Evolutionary conservation across 768 basidiomycete genomes (phyloP).

Genomic region (Ramaria sp.): DNA sequence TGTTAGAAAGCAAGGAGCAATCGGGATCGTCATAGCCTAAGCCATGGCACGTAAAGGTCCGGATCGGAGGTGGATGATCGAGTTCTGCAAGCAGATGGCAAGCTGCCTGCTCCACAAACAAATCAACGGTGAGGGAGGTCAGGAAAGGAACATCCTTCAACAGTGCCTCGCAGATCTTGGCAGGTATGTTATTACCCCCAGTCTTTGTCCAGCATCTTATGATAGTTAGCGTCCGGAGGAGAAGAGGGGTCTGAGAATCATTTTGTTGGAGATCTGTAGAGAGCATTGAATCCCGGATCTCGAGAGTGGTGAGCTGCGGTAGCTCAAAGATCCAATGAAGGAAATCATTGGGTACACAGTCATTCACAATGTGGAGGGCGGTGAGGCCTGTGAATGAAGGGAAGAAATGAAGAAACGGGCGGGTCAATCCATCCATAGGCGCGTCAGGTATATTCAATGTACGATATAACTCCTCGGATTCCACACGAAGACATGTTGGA

Average conservation of each 20-base stretch:
- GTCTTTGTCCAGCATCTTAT: constrained; percentile 5
- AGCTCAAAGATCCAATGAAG: not conserved
- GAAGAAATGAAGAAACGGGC: not conserved
- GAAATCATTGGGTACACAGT: constrained; percentile 1
- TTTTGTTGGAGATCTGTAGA: not conserved
- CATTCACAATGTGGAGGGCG: not conserved
- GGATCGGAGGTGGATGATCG: not conserved
- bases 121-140: not conserved
- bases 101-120: not conserved
- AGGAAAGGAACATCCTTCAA: constrained; percentile 1
- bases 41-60: not conserved
- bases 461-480: not conserved
- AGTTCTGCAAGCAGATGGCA: not conserved
- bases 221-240: constrained; percentile 1
- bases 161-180: not conserved
- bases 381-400: not conserved
- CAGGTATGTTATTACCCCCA: not conserved
- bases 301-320: constrained; percentile 1
- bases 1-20: not conserved
- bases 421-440: not conserved
- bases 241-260: not conserved
- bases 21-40: not conserved
- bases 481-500: not conserved
- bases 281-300: not conserved
- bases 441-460: not conserved